Percentiles rank a stretch among this genome's conserved stretches.
Evolutionary conservation across 352 stramenopile species (phyloP).

Genomic region (Pythium aristosporum): DNA sequence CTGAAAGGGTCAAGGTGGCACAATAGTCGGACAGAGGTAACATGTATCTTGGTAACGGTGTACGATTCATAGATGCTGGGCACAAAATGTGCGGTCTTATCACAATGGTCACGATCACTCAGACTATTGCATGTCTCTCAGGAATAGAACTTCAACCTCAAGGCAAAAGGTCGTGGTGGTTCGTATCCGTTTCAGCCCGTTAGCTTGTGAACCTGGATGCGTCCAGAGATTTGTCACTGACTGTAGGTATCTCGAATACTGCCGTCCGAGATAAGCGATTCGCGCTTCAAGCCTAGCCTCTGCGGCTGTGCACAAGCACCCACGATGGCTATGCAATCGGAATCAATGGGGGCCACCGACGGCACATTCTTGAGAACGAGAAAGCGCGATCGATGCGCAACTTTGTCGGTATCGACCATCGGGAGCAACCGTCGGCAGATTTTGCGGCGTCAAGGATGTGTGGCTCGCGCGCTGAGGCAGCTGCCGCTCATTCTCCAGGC

Average conservation of each 20-base stretch:
- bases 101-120: neutral
- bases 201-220: neutral
- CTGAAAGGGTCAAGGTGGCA: slow-evolving; percentile 18
- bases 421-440: neutral
- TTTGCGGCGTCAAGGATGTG: neutral
- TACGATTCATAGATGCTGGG: slow-evolving; percentile 1
- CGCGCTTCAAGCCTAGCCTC: no score
- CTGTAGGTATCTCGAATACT: no score
- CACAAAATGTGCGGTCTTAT: neutral
- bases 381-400: neutral
- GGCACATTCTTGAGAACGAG: neutral
- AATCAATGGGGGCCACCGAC: neutral
- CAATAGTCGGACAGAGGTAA: slow-evolving; percentile 3
- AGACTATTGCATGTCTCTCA: neutral
- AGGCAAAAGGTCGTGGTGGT: no score
- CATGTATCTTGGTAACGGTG: neutral
- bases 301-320: neutral
- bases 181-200: slow-evolving; percentile 4
- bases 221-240: no score
- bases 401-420: neutral
- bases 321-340: neutral
- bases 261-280: no score
- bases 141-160: neutral
- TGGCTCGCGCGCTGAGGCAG: neutral
- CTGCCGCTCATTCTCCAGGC: neutral